Evolutionary conservation across 305 asterid genomes (phyloP), one percentile per base, ranked within the genome.

Genomic region (Fraxinus dipetala): DNA sequence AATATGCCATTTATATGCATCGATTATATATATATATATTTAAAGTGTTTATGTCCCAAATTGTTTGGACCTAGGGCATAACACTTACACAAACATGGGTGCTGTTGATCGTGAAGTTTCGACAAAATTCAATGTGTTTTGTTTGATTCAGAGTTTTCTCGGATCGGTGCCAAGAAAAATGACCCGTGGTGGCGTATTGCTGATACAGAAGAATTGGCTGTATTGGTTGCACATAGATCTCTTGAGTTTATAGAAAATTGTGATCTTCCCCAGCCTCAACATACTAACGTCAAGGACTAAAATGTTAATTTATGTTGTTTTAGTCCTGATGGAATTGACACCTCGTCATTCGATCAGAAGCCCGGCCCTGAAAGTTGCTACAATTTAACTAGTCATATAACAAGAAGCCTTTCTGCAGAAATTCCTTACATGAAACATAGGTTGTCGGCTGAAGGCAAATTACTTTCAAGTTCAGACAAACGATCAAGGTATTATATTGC

Each of bases 181-280:
- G 87, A 81, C 61, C 98, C 97, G 5, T 93, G 99, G 98, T 95
- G 97, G 99, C 88, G 95, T 83, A 93, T 91, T 10, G 90, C 93
- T 18, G 97, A 91, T 79, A 85, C 85, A 56, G 92, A 92, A 85
- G 97, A 95, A 81, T 82, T 95, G 88, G 95, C 97, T 84, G 88
- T 87, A 5, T 80, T 95, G 77, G 94, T 93, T 78, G 87, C 98
- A 1, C 87, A 81, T 83, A 86, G 91, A 43, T 93, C 97, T 30
- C 87, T 85, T 72, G 90, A 85, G 51, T 83, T 78, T 82, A 74
- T 93, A 16, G 94, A 92, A 85, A 95, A 91, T 67, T 91, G 96
- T 87, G 99, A 95, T 89, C 97, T 92, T 89, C 98, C 98, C 72
- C 86, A 79, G 82, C 97, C 97, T 84, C 95, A 85, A 85, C 88